Percentiles rank a stretch among this genome's conserved stretches.
phyloP scores from a whole-genome alignment of 2,329 filamentous ascomycete species.

The Didymella pinodella region DNA sequence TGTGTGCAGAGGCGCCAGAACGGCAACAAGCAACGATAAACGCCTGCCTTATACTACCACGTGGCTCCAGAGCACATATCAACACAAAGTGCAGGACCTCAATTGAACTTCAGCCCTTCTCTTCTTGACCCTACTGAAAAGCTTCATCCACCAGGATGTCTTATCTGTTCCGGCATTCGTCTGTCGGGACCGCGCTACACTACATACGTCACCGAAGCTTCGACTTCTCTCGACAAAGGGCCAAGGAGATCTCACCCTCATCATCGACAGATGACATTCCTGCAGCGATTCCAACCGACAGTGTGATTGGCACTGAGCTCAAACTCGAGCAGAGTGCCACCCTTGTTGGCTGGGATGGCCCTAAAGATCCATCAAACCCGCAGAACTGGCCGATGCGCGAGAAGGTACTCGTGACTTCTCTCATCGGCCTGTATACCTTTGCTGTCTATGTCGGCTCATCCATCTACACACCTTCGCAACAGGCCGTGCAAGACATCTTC shows the following conservation, averaged over 20 bases:
- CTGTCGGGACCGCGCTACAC: conserved; percentile 28
- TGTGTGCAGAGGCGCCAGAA: conserved; percentile 16
- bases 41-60: neutral
- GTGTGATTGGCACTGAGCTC: conserved; percentile 27
- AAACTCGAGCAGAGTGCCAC: conserved; percentile 36
- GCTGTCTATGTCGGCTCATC: conserved; percentile 62
- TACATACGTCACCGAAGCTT: conserved; percentile 34
- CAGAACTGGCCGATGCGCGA: conserved; percentile 47
- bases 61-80: neutral
- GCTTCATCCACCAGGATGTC: conserved; percentile 24
- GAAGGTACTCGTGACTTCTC: conserved; percentile 44
- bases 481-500: conserved; percentile 61
- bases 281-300: conserved; percentile 20
- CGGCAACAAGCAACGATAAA: neutral
- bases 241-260: conserved; percentile 26
- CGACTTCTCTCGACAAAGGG: conserved; percentile 27
- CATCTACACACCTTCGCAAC: conserved; percentile 57
- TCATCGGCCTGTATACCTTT: conserved; percentile 64
- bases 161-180: conserved; percentile 32
- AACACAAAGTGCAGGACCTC: neutral
- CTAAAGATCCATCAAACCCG: conserved; percentile 47
- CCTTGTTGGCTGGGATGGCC: conserved; percentile 52
- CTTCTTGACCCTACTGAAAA: neutral
- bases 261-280: conserved; percentile 33
- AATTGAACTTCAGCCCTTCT: neutral